Conservation (phyloP, 2,329 filamentous ascomycete species). For the Penicillium sp. region DNA sequence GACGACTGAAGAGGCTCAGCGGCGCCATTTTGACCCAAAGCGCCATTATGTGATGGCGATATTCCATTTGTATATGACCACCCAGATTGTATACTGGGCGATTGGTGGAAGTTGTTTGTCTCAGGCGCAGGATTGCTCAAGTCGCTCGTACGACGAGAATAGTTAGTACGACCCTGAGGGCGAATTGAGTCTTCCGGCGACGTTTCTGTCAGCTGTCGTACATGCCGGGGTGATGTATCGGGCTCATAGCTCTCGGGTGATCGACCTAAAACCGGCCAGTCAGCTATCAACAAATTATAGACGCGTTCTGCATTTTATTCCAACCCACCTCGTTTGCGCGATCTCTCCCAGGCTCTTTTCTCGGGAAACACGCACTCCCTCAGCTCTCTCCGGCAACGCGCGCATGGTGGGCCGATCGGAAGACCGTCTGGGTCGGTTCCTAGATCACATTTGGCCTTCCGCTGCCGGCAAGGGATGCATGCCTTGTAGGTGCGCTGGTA, state of each 20-base stretch:
- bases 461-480: slow-evolving; percentile 55
- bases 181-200: background rate
- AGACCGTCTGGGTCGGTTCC: slow-evolving; percentile 43
- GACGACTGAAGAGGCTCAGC: background rate
- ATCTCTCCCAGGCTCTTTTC: slow-evolving; percentile 45
- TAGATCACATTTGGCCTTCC: slow-evolving; percentile 56
- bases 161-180: background rate
- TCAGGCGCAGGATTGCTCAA: background rate
- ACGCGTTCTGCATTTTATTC: background rate
- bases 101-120: background rate
- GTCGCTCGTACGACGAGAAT: background rate
- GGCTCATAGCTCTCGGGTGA: slow-evolving; percentile 15
- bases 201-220: background rate
- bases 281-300: slow-evolving; percentile 3
- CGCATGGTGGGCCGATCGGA: slow-evolving; percentile 45
- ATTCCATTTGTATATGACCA: slow-evolving; percentile 5
- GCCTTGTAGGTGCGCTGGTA: slow-evolving; percentile 59
- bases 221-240: slow-evolving; percentile 6
- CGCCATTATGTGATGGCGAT: slow-evolving; percentile 13
- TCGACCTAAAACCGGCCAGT: slow-evolving; percentile 15
- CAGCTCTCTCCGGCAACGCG: slow-evolving; percentile 54
- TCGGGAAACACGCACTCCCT: slow-evolving; percentile 52
- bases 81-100: background rate
- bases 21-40: background rate
- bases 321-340: slow-evolving; percentile 36